phyloP scores from a whole-genome alignment of 306 rosid genomes.

The Citrullus mucosospermus region DNA sequence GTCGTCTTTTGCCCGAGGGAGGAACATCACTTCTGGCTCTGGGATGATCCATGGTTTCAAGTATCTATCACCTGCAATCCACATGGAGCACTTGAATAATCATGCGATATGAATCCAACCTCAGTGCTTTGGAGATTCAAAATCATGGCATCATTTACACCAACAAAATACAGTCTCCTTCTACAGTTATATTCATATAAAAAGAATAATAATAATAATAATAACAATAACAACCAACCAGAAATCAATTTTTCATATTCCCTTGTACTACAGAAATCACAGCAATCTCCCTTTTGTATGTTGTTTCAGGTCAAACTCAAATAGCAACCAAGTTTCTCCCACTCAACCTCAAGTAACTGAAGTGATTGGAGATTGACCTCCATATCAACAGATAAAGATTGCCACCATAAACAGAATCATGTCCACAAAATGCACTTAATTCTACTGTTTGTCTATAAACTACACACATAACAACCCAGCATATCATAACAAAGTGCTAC shows the following conservation, averaged over 20 bases:
- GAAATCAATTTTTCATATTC: not conserved
- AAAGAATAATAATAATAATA: not conserved
- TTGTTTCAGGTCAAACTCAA: not conserved
- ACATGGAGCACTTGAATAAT: not conserved
- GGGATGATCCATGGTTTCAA: conserved; percentile 90
- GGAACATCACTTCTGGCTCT: conserved; percentile 69
- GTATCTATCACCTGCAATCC: conserved; percentile 73
- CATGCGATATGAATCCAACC: not conserved
- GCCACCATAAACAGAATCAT: not conserved
- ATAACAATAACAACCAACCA: not conserved
- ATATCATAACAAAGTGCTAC: not conserved
- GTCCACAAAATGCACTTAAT: not conserved
- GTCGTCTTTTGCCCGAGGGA: conserved; percentile 65
- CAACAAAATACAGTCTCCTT: not conserved
- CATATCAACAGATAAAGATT: not conserved
- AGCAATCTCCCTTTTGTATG: not conserved
- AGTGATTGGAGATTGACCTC: not conserved
- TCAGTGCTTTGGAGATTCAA: not conserved
- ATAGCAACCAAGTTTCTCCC: not conserved
- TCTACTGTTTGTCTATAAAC: not conserved
- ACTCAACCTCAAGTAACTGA: not conserved
- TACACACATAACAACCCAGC: not conserved
- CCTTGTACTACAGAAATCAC: not conserved
- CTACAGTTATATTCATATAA: not conserved
- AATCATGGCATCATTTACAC: not conserved